phyloP scores from a whole-genome alignment of 2,329 filamentous ascomycete species.

The Diaporthe caulivora region DNA sequence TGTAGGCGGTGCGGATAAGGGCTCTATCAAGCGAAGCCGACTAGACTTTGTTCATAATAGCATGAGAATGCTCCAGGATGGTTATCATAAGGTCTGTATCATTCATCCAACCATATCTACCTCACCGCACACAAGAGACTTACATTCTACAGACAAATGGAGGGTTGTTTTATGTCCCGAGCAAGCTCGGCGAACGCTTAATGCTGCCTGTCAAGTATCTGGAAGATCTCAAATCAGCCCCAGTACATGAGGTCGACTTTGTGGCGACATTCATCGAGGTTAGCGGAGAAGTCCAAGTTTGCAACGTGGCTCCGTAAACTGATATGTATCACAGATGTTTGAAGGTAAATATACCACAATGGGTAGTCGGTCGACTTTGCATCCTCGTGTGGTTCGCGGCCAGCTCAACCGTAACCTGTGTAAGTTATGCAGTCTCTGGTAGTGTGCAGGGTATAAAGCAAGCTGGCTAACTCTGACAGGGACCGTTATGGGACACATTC shows the following conservation, averaged over 20 bases:
- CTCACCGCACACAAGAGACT: background rate
- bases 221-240: background rate
- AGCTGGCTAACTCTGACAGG: background rate
- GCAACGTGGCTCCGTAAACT: background rate
- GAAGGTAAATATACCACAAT: slow-evolving; percentile 49
- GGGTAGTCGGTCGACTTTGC: slow-evolving; percentile 46
- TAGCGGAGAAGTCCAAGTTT: background rate
- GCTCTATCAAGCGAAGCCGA: background rate
- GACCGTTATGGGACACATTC: slow-evolving; percentile 35
- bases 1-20: background rate
- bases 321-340: slow-evolving; percentile 43
- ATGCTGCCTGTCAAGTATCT: background rate
- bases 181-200: background rate
- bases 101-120: background rate
- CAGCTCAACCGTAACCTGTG: slow-evolving; percentile 45
- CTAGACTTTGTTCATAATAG: background rate
- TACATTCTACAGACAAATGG: background rate
- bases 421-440: background rate
- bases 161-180: background rate
- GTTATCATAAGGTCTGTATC: background rate
- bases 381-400: slow-evolving; percentile 44
- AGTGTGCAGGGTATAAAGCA: slow-evolving; percentile 22
- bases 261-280: slow-evolving; percentile 43
- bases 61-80: background rate
- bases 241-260: slow-evolving; percentile 43